Base-by-base conservation (phyloP, 345 rosid genomes). In the Geranium rotundifolium region DNA sequence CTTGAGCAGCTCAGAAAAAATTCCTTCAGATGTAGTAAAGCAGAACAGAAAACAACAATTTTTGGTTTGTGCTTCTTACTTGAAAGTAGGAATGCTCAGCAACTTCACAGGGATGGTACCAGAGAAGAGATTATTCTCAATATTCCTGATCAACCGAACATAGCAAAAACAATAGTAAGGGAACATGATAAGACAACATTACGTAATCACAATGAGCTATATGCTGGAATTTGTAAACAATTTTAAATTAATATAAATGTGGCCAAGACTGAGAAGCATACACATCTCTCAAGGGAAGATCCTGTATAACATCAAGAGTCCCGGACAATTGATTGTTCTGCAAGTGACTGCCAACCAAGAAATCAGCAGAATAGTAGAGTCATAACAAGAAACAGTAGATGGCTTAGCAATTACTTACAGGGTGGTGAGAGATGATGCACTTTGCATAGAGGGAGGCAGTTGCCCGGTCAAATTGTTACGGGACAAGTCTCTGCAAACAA, bases 301-400 rank as follows among this genome's bases (percentile, higher is more conserved):
- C 85, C 77, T 88, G 85, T 63, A 90, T 80, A 71, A 88, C 89
- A 75, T 85, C 90, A 57, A 95, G 82, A 27, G 89, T 75, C 67
- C 99, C 99, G 3, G 99, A 88, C 56, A 95, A 69, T 64, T 80
- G 87, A 78, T 95, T 95, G 75, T 74, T 75, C 89, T 95, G 97
- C 84, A 90, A 78, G 74, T 41, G 95, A 62, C 99, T 95, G 95
- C 71, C 66, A 71, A 72, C 62, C 56, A 17, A 78, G 67, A 60
- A 69, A 73, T 81, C 67, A 80, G 81, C 69, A 69, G 65, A 71
- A 4, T 29, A 30, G 0, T 29, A 1, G 59, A 39, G 58, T 7
- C 8, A 63, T 57, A 58, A 60, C 20, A 52, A 29, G 10, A 3
- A 20, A 49, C 49, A 1, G 1, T 17, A 65, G 23, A 39, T 13